phyloP scores from a whole-genome alignment of 192 early-diverging fungal genomes.

The Entomortierella parvispora region DNA sequence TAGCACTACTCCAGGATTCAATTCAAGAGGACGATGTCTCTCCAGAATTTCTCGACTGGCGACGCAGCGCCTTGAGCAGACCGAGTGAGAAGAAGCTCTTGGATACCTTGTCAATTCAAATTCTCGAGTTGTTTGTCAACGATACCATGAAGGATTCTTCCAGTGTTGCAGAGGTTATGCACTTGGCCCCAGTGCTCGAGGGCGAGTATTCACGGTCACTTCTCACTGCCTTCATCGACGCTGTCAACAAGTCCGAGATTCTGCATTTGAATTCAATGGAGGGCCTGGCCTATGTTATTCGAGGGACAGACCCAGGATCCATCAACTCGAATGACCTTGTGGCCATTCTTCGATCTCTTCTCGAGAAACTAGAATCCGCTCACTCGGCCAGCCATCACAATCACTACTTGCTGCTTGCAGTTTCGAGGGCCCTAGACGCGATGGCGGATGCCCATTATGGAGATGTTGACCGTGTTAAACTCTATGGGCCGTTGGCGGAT shows the following conservation, averaged over 20 bases:
- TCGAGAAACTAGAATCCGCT: not conserved
- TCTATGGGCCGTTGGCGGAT: constrained; percentile 3
- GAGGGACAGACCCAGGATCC: not conserved
- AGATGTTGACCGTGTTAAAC: not conserved
- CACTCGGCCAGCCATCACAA: not conserved
- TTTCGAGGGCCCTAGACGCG: constrained; percentile 2
- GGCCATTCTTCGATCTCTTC: not conserved
- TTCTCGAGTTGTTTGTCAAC: not conserved
- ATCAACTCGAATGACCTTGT: not conserved
- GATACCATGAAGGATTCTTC: not conserved
- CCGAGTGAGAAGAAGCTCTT: not conserved
- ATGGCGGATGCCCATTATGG: not conserved
- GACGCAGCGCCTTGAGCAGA: not conserved
- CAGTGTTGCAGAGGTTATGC: not conserved
- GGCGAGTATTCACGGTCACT: not conserved
- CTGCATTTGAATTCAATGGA: no score
- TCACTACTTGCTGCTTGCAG: not conserved
- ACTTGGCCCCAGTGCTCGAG: no score
- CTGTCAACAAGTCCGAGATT: not conserved
- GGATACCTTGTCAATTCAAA: not conserved
- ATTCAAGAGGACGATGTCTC: not conserved
- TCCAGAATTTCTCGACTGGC: not conserved
- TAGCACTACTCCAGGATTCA: not conserved
- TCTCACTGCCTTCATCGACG: not conserved
- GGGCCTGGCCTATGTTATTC: not conserved